Percentiles rank a stretch among this genome's conserved stretches.
Conservation (phyloP, 2,329 filamentous ascomycete species). For the Ophiostoma ips region DNA sequence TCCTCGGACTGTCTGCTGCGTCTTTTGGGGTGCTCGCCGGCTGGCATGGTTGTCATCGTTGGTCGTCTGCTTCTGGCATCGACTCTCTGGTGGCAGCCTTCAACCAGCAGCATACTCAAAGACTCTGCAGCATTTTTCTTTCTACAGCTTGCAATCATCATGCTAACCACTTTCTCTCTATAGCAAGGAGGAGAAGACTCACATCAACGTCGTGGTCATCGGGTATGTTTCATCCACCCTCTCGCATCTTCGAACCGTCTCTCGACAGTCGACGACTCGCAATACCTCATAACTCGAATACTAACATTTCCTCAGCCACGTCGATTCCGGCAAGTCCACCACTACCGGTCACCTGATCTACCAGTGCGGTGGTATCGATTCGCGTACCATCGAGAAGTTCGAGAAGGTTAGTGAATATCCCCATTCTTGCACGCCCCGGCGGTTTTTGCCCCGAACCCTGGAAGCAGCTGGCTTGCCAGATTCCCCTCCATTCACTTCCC, state of each 20-base stretch:
- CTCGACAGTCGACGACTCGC: neutral
- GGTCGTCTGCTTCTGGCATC: neutral
- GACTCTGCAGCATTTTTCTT: too few species aligned
- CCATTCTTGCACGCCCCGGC: too few species aligned
- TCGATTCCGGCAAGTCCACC: constrained; percentile 98
- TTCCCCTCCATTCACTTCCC: neutral
- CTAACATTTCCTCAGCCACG: constrained; percentile 49
- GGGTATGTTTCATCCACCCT: constrained; percentile 6
- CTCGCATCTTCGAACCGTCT: neutral
- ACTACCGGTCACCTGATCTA: constrained; percentile 96
- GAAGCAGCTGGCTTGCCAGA: too few species aligned
- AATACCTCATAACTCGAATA: neutral
- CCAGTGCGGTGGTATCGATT: constrained; percentile 99
- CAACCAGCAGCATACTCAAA: too few species aligned
- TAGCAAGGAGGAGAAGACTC: constrained; percentile 90
- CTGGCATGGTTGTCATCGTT: neutral
- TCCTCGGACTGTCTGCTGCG: neutral
- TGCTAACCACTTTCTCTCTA: constrained; percentile 19
- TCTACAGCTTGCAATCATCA: neutral
- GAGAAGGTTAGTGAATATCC: constrained; percentile 71
- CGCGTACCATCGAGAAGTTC: constrained; percentile 99
- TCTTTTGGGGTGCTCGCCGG: neutral
- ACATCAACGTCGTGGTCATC: constrained; percentile 60
- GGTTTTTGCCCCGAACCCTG: too few species aligned
- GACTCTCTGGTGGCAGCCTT: neutral